Percentiles rank a stretch among this genome's conserved stretches.
Evolutionary conservation across 257 asterid genomes (phyloP).

Genomic region (Handroanthus guayacan): DNA sequence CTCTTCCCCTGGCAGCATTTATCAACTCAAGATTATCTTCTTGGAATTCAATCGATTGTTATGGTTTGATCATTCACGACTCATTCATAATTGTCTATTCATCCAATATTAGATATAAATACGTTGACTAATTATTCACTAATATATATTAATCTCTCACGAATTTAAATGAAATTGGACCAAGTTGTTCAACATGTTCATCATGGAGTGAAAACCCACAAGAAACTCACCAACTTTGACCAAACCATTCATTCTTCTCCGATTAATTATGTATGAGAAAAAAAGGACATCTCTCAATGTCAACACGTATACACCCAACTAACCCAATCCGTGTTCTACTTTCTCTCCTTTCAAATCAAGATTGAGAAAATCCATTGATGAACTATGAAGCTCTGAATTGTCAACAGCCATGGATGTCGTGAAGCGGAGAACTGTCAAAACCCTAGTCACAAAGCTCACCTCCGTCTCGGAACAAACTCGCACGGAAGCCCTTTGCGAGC

Average conservation of each 20-base stretch:
- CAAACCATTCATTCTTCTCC: slow-evolving; percentile 27
- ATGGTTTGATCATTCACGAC: no score
- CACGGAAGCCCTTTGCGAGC: slow-evolving; percentile 83
- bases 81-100: no score
- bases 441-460: slow-evolving; percentile 72
- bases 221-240: slow-evolving; percentile 30
- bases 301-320: slow-evolving; percentile 30
- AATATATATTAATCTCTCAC: no score
- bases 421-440: slow-evolving; percentile 64
- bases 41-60: no score
- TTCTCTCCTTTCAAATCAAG: not conserved
- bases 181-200: no score
- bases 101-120: no score
- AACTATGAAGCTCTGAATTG: slow-evolving; percentile 18
- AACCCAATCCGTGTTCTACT: slow-evolving; percentile 2
- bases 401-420: slow-evolving; percentile 65
- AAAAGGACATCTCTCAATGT: slow-evolving; percentile 23
- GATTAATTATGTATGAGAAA: not conserved
- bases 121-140: no score
- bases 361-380: not conserved
- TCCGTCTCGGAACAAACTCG: slow-evolving; percentile 91
- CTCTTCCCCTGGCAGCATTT: no score
- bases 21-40: no score
- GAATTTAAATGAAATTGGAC: no score
- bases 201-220: slow-evolving; percentile 5